Conservation (phyloP, 768 basidiomycete genomes). For the Hericium erinaceus region DNA sequence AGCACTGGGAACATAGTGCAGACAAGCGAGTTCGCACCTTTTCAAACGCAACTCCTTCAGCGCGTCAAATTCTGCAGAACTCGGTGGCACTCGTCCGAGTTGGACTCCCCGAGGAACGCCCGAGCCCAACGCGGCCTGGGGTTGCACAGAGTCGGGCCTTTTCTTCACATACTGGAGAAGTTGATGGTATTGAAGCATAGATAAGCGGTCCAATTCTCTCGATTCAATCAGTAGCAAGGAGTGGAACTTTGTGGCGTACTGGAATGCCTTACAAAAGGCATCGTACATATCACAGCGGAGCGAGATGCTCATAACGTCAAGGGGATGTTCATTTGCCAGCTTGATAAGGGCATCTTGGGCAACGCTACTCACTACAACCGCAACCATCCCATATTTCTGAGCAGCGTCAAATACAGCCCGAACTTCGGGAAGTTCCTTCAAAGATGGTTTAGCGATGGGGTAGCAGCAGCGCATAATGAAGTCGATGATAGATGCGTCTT, state of each 20-base stretch:
- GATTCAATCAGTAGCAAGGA: not conserved
- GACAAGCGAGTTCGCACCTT: too few species aligned
- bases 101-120: too few species aligned
- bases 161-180: not conserved
- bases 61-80: too few species aligned
- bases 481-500: conserved; percentile 2
- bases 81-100: too few species aligned
- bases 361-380: not conserved
- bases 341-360: not conserved
- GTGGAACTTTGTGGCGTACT: not conserved
- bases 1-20: too few species aligned
- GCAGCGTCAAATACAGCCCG: conserved; percentile 1
- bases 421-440: not conserved
- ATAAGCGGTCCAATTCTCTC: not conserved
- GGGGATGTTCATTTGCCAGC: conserved; percentile 3
- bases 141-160: too few species aligned
- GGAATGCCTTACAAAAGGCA: not conserved
- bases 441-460: not conserved
- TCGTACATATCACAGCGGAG: not conserved
- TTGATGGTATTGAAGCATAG: conserved; percentile 1
- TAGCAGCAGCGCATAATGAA: conserved; percentile 6
- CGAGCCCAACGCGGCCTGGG: too few species aligned
- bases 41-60: too few species aligned
- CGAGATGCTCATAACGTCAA: conserved; percentile 4
- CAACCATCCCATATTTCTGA: conserved; percentile 6